Conservation (phyloP, 306 rosid genomes). For the Prunus persica region Prunus_persica_NCBIv2 NC_034009.1:35581501-35582000, state of each 20-base stretch:
- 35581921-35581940: conserved; percentile 4
- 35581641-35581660: not conserved
- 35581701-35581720: conserved; percentile 17
- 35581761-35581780: not conserved
- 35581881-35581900: too few species aligned
- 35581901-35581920: too few species aligned
- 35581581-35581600: conserved; percentile 31
- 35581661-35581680: not conserved
- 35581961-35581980: conserved; percentile 46
- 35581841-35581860: too few species aligned
- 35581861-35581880: too few species aligned
- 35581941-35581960: conserved; percentile 32
- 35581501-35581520: conserved; percentile 9
- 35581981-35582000: conserved; percentile 45
- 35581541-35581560: conserved; percentile 14
- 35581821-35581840: not conserved
- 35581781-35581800: not conserved
- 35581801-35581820: not conserved
- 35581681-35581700: not conserved
- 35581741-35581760: not conserved
- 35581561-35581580: conserved; percentile 6
- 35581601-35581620: conserved; percentile 1
- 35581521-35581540: conserved; percentile 5
- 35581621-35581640: conserved; percentile 4
- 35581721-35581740: not conserved